Conservation (phyloP, 192 early-diverging fungal species). For the Diversispora epigaea region DNA sequence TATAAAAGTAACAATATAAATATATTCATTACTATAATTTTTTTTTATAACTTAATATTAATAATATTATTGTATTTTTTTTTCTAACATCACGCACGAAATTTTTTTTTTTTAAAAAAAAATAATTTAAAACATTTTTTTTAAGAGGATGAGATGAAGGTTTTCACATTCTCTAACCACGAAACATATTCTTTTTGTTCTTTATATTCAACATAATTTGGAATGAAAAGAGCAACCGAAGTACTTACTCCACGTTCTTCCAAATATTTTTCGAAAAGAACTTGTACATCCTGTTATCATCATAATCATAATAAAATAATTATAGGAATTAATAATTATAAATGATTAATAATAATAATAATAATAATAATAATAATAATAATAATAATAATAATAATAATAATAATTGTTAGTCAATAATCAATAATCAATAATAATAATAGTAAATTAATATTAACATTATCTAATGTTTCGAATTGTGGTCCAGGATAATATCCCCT, state of each 20-base stretch:
- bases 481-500: slow-evolving; percentile 87
- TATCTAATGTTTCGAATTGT: slow-evolving; percentile 87
- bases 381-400: no score
- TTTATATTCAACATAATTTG: slow-evolving; percentile 89
- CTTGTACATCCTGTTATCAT: slow-evolving; percentile 56
- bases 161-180: slow-evolving; percentile 79
- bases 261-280: slow-evolving; percentile 70
- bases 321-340: no score
- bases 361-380: neutral
- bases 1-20: no score
- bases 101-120: no score
- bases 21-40: no score
- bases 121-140: no score
- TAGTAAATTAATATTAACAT: slow-evolving; percentile 37
- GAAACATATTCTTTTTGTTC: slow-evolving; percentile 91
- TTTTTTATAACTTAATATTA: no score
- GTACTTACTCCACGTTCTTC: slow-evolving; percentile 87
- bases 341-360: no score
- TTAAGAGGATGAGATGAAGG: no score
- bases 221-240: slow-evolving; percentile 81
- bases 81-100: no score
- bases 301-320: no score
- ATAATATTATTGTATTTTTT: no score
- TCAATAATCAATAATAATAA: neutral
- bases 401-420: neutral